Evolutionary conservation across 2,329 filamentous ascomycete genomes (phyloP), one percentile per base, ranked within the genome.

Genomic region (Thermomyces lanuginosus): DNA sequence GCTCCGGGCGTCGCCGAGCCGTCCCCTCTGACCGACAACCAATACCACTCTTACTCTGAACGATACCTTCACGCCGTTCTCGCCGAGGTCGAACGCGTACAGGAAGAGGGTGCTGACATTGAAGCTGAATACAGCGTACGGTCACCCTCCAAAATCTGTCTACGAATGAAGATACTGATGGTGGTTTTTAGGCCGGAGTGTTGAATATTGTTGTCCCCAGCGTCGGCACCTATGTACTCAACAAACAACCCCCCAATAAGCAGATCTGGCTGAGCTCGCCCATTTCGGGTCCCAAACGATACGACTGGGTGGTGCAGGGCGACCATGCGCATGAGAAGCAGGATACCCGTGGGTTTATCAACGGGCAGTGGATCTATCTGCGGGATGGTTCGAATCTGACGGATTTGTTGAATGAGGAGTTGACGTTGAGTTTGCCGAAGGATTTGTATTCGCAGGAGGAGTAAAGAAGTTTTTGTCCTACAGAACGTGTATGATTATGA

Each of bases 181-280:
- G 14, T 23, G 16, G 30, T 21, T 12, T 29, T 10, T 42, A 93
- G 84, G 69, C 81, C 28, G 86, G 89, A 29, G 83, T 95, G 30
- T 65, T 95, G 41, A 83, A 74, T 36, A 63, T 95, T 44, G 64
- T 60, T 5, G 70, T 80, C 41, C 69, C 72, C 1, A 60, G 64
- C 8, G 61, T 71, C 26, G 83, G 84, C 35, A 86, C 72, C 16
- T 98, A 91, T 49, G 80, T 98, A 33, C 68, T 98, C 58, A 98
- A 98, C 69, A 98, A 98, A 56, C 89, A 98, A 54, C 89, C 89
- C 0, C 83, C 86, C 11, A 95, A 93, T 64, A 89, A 83, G 63
- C 89, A 76, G 50, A 92, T 98, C 47, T 98, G 89, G 89, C 71
- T 95, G 23, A 89, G 81, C 19, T 92, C 82, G 22, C 89, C 89